Conservation (phyloP, 805 yeast species). For the Candida pseudofarinosa region DNA sequence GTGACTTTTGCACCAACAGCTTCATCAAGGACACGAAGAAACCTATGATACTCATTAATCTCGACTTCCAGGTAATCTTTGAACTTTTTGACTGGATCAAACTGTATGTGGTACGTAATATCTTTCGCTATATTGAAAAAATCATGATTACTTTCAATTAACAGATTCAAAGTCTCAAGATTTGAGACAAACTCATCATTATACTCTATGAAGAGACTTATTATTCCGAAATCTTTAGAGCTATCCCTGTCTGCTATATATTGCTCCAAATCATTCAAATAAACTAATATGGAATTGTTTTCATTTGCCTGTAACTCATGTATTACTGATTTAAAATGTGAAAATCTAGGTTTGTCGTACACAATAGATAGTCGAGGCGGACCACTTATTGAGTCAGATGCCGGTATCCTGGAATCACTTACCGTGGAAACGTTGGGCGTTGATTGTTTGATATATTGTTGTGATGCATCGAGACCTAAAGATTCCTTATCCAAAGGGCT, state of each 20-base stretch:
- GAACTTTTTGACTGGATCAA: constrained; percentile 30
- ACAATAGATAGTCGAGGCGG: constrained; percentile 13
- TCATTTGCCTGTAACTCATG: constrained; percentile 17
- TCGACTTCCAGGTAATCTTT: constrained; percentile 22
- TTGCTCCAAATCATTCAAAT: constrained; percentile 13
- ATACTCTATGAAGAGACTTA: constrained; percentile 31
- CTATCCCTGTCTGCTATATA: constrained; percentile 1
- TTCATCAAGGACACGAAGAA: constrained; percentile 18
- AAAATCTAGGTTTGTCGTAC: constrained; percentile 25
- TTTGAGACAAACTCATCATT: constrained; percentile 24
- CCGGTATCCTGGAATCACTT: background rate
- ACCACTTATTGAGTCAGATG: background rate
- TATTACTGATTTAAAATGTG: constrained; percentile 23
- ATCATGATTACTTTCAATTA: constrained; percentile 15
- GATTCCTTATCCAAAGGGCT: background rate
- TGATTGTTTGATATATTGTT: background rate
- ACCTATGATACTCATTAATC: constrained; percentile 19
- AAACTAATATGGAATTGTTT: constrained; percentile 17
- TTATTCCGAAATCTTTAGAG: constrained; percentile 11
- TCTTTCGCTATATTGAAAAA: constrained; percentile 15
- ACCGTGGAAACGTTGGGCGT: background rate
- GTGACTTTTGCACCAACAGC: constrained; percentile 24
- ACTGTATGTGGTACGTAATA: constrained; percentile 33
- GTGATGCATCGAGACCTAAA: background rate
- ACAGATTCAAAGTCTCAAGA: constrained; percentile 16